phyloP scores from a whole-genome alignment of 2,329 filamentous ascomycete genomes.

The Pseudopithomyces maydicus region DNA sequence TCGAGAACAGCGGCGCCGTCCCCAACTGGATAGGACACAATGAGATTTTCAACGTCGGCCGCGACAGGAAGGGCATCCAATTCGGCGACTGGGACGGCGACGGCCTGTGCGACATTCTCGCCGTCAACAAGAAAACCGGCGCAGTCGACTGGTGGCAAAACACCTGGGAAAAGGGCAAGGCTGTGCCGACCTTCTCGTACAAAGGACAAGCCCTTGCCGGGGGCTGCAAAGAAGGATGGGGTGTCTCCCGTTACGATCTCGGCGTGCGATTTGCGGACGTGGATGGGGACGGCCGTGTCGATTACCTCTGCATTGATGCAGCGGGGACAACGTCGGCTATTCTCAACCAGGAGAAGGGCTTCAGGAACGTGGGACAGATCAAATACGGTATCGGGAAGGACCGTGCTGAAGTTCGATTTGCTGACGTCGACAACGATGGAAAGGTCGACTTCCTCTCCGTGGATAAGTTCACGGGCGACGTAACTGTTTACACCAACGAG shows the following conservation, averaged over 20 bases:
- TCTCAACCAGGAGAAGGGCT: slow-evolving; percentile 29
- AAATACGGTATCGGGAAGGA: slow-evolving; percentile 23
- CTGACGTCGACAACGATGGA: slow-evolving; percentile 49
- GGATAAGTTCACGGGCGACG: slow-evolving; percentile 44
- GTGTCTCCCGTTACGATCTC: slow-evolving; percentile 30
- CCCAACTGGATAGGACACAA: slow-evolving; percentile 17
- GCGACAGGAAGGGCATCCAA: slow-evolving; percentile 38
- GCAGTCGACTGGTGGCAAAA: slow-evolving; percentile 33
- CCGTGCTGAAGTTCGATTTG: slow-evolving; percentile 45
- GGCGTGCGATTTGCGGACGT: slow-evolving; percentile 43
- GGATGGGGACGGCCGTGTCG: slow-evolving; percentile 20
- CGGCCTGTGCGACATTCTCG: slow-evolving; percentile 43
- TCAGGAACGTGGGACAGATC: slow-evolving; percentile 30
- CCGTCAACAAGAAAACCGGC: slow-evolving; percentile 31
- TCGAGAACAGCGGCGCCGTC: slow-evolving; percentile 6
- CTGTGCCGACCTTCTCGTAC: not conserved
- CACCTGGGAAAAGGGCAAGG: slow-evolving; percentile 2
- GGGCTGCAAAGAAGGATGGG: slow-evolving; percentile 28
- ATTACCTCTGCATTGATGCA: slow-evolving; percentile 19
- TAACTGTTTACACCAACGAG: slow-evolving; percentile 38
- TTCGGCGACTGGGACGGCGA: slow-evolving; percentile 48
- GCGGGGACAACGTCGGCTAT: slow-evolving; percentile 8
- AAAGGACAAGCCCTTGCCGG: slow-evolving; percentile 3
- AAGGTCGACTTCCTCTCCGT: slow-evolving; percentile 32
- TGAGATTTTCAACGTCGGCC: slow-evolving; percentile 15